These are phyloP conservation scores for Aspergillus hiratsukae DNA, from an alignment of 2,329 filamentous ascomycete species.

Conservation along the genomic window DNA sequence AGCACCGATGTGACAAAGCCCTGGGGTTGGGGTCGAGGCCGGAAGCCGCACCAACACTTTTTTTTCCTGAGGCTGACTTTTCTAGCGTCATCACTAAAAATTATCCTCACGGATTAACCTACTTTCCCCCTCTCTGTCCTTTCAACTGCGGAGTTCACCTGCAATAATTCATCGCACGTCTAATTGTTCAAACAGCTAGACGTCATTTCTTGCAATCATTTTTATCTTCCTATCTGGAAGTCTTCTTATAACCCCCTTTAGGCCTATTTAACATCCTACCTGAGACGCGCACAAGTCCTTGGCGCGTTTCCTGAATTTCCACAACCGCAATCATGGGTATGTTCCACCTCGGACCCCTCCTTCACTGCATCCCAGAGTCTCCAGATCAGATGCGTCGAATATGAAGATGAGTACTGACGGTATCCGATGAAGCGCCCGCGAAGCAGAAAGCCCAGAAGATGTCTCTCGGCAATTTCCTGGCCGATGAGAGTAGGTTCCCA, in stretches of 20 bases:
- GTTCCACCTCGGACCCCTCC: slow-evolving; percentile 19
- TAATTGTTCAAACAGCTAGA: slow-evolving; percentile 14
- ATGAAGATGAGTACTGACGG: slow-evolving; percentile 41
- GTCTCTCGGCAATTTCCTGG: slow-evolving; percentile 94
- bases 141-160: slow-evolving; percentile 23
- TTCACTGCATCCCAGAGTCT: slow-evolving; percentile 1
- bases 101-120: slow-evolving; percentile 38
- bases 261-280: slow-evolving; percentile 20
- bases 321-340: slow-evolving; percentile 58
- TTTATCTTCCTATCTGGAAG: slow-evolving; percentile 18
- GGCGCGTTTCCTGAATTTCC: slow-evolving; percentile 37
- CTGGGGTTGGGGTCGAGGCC: slow-evolving; percentile 19
- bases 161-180: slow-evolving; percentile 15
- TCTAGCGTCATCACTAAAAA: slow-evolving; percentile 41
- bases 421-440: slow-evolving; percentile 65
- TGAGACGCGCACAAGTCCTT: slow-evolving; percentile 39
- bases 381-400: slow-evolving; percentile 8
- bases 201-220: slow-evolving; percentile 12
- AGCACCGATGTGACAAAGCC: slow-evolving; percentile 6
- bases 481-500: slow-evolving; percentile 71
- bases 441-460: slow-evolving; percentile 96
- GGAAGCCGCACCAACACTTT: slow-evolving; percentile 24
- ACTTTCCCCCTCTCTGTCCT: slow-evolving; percentile 24
- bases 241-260: slow-evolving; percentile 12
- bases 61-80: slow-evolving; percentile 33